Evolutionary conservation across 2,329 filamentous ascomycete genomes (phyloP), one percentile per base, ranked within the genome.

Genomic region (Aspergillus eucalypticola): DNA sequence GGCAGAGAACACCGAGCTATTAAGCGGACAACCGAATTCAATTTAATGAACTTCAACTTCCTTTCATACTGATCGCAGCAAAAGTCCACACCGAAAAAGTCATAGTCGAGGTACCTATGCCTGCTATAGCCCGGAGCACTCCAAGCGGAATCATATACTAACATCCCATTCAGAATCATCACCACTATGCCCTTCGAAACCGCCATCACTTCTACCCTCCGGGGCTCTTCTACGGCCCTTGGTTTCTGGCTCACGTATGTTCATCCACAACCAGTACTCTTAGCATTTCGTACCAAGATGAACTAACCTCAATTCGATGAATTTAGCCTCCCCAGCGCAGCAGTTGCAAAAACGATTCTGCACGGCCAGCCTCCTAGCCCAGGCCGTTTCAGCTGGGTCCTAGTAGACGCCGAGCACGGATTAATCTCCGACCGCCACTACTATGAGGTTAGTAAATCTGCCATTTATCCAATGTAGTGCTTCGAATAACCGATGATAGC

Each of bases 331-430:
- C 70, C 72, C 49, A 73, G 70, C 27, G 62, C 70, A 6, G 65
- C 64, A 38, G 62, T 74, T 29, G 73, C 72, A 32, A 74, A 70
- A 62, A 71, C 71, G 5, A 67, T 75, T n/a, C 64, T 75, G n/a
- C 71, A 69, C 49, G 66, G 69, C 6, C 32, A 35, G 64, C 66
- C 27, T 62, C 69, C 19, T 62, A 65, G 5, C 56, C 61, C 29
- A 66, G 64, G 48, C 29, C 53, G 10, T n/a, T 74, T 73, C 62
- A 71, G 68, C 63, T 78, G 76, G 76, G 74, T 77, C 19, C 64
- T 78, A 8, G 66, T 78, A 38, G 76, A 78, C 49, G 74, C 73
- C 35, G 76, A 78, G 64, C 76, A 78, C 61, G 75, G 75, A 35
- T 67, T 76, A 61, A 76, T 78, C 58, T 67, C 70, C 29, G 76